Conservation (phyloP, 1,139 yeast genomes). For the Magnusiomyces magnusii region DNA sequence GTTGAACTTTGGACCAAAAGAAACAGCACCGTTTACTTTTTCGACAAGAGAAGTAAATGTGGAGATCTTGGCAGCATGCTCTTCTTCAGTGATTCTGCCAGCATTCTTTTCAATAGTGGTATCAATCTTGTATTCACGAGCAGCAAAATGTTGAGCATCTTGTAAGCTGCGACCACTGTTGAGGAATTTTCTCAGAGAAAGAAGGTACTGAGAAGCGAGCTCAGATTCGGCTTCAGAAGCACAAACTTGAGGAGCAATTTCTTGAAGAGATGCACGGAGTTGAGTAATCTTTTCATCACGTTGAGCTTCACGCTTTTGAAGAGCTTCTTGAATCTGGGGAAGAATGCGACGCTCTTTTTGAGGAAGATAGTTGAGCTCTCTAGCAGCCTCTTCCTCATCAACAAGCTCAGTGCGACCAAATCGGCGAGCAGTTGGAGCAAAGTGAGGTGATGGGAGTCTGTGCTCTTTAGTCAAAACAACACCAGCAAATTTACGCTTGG, state of each 20-base stretch:
- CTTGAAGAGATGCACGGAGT: constrained; percentile 26
- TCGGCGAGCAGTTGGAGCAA: constrained; percentile 77
- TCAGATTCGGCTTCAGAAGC: constrained; percentile 28
- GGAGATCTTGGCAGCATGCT: constrained; percentile 28
- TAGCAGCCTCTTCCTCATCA: constrained; percentile 44
- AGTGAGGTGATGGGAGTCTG: constrained; percentile 79
- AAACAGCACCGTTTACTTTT: constrained; percentile 21
- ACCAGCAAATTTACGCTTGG: constrained; percentile 84
- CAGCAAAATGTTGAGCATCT: constrained; percentile 53
- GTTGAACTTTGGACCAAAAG: constrained; percentile 22
- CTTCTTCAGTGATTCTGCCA: constrained; percentile 26
- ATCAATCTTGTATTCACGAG: constrained; percentile 45
- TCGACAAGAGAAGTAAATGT: constrained; percentile 31
- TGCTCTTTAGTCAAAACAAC: constrained; percentile 62
- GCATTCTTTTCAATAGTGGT: constrained; percentile 41
- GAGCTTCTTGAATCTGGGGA: constrained; percentile 41
- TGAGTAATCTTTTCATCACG: constrained; percentile 32
- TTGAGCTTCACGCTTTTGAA: constrained; percentile 36
- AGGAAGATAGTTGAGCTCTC: constrained; percentile 50
- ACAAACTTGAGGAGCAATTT: not conserved
- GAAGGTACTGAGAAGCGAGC: constrained; percentile 45
- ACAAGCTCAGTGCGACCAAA: constrained; percentile 60
- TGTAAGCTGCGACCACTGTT: constrained; percentile 37
- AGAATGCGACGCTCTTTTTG: constrained; percentile 56
- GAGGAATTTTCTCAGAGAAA: constrained; percentile 43